Evolutionary conservation across 139 green algal genomes (phyloP).

Genomic region (Eudorina sp.): DNA sequence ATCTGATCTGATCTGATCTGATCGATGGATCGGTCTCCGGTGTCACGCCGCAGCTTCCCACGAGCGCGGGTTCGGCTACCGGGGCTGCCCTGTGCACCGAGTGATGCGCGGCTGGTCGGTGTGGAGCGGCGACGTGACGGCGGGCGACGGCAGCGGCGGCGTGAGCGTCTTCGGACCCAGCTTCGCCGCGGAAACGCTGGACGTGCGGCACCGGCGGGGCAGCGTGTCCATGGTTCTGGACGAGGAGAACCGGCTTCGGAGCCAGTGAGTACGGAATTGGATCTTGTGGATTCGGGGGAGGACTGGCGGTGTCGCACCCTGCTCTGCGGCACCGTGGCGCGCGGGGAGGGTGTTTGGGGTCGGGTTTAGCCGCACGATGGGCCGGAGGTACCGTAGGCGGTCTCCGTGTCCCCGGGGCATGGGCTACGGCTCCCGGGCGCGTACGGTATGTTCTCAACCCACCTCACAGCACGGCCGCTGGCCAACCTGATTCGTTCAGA

Average conservation of each 20-base stretch:
- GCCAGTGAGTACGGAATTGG: conserved; percentile 49
- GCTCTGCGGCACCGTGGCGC: too few relatives aligned
- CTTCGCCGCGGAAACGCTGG: conserved; percentile 1
- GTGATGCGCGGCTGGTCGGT: conserved; percentile 24
- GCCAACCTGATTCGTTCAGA: too few relatives aligned
- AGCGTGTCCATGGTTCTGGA: conserved; percentile 50
- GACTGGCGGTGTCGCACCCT: too few relatives aligned
- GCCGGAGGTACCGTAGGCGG: too few relatives aligned
- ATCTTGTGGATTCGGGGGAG: too few relatives aligned
- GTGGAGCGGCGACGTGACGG: conserved; percentile 45
- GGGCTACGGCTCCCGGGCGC: too few relatives aligned
- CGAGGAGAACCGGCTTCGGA: conserved; percentile 20
- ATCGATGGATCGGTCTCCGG: background rate
- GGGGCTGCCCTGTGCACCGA: conserved; percentile 26
- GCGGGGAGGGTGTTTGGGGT: too few relatives aligned
- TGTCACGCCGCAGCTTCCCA: conserved; percentile 19
- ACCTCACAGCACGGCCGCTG: too few relatives aligned
- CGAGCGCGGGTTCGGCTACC: conserved; percentile 40
- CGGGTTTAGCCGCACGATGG: too few relatives aligned
- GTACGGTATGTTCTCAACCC: too few relatives aligned
- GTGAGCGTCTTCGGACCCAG: conserved; percentile 26
- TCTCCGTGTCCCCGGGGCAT: too few relatives aligned
- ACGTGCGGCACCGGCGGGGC: conserved; percentile 28
- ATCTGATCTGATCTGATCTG: background rate
- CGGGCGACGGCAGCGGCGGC: conserved; percentile 46